These are phyloP conservation scores for Kodamaea hsintzibuensis DNA, from an alignment of 805 yeast species.

Conservation along the genomic window DNA sequence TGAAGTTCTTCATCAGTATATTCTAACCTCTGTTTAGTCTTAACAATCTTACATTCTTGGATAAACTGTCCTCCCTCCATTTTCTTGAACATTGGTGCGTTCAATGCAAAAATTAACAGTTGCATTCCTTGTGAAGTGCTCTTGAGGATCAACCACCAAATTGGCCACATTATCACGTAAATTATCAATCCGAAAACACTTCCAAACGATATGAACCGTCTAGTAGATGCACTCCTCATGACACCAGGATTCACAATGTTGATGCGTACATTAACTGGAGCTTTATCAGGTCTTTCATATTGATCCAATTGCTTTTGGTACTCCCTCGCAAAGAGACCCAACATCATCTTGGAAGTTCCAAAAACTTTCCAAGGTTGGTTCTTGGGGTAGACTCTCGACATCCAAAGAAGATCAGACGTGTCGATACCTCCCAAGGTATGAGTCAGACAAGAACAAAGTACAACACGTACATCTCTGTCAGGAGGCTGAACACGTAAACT, in stretches of 20 bases:
- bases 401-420: constrained; percentile 64
- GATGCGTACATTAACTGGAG: constrained; percentile 68
- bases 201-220: constrained; percentile 78
- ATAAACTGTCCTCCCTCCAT: constrained; percentile 67
- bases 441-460: constrained; percentile 75
- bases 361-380: constrained; percentile 70
- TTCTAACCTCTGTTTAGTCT: constrained; percentile 58
- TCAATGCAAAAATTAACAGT: constrained; percentile 64
- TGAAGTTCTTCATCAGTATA: constrained; percentile 63
- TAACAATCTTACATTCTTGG: constrained; percentile 65
- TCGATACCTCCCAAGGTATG: constrained; percentile 74
- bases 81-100: constrained; percentile 68
- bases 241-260: constrained; percentile 88
- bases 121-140: constrained; percentile 80
- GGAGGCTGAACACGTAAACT: constrained; percentile 87
- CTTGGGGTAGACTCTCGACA: constrained; percentile 55
- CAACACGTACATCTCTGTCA: constrained; percentile 86
- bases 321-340: constrained; percentile 75
- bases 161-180: constrained; percentile 71
- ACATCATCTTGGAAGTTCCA: constrained; percentile 78
- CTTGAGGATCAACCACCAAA: constrained; percentile 81
- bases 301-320: constrained; percentile 64
- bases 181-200: constrained; percentile 58
- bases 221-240: constrained; percentile 83
- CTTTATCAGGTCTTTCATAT: constrained; percentile 68